Conservation (phyloP, 352 stramenopile genomes). For the Phytopythium sindhum region DNA sequence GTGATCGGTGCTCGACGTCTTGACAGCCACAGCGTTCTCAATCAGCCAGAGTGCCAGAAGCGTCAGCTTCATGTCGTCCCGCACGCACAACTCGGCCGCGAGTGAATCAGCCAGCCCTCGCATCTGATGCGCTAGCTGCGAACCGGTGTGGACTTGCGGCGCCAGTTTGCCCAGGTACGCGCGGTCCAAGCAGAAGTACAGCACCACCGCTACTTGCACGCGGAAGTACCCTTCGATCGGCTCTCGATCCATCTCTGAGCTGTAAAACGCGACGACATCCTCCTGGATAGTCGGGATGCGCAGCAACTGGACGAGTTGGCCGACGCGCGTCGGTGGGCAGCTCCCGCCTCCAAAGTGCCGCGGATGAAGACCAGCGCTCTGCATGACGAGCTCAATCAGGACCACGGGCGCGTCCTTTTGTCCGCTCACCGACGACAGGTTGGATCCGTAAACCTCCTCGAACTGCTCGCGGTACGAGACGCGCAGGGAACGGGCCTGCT, state of each 20-base stretch:
- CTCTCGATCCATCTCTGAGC: constrained; percentile 57
- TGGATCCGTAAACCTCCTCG: constrained; percentile 58
- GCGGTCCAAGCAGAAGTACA: constrained; percentile 80
- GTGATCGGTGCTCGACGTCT: constrained; percentile 57
- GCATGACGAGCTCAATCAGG: constrained; percentile 75
- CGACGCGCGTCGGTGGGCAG: constrained; percentile 45
- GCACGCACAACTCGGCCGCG: constrained; percentile 63
- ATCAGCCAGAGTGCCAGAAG: constrained; percentile 76
- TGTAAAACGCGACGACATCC: constrained; percentile 60
- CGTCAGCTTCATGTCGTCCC: constrained; percentile 81
- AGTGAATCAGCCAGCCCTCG: constrained; percentile 62
- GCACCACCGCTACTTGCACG: constrained; percentile 61
- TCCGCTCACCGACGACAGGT: constrained; percentile 45
- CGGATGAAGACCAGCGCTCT: constrained; percentile 45
- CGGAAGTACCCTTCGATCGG: constrained; percentile 78
- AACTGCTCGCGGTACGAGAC: constrained; percentile 62
- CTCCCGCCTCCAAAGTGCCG: constrained; percentile 33
- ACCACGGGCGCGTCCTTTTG: constrained; percentile 44
- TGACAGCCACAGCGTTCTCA: constrained; percentile 76
- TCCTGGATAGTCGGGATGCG: constrained; percentile 39
- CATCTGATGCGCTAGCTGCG: constrained; percentile 62
- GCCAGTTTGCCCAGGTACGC: constrained; percentile 58
- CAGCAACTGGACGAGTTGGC: constrained; percentile 53
- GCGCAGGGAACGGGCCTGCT: constrained; percentile 44
- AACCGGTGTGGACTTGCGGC: constrained; percentile 41